These are phyloP conservation scores for Magnusiomyces tetraspermus DNA, from an alignment of 1,139 yeast genomes.

Conservation along the genomic window DNA sequence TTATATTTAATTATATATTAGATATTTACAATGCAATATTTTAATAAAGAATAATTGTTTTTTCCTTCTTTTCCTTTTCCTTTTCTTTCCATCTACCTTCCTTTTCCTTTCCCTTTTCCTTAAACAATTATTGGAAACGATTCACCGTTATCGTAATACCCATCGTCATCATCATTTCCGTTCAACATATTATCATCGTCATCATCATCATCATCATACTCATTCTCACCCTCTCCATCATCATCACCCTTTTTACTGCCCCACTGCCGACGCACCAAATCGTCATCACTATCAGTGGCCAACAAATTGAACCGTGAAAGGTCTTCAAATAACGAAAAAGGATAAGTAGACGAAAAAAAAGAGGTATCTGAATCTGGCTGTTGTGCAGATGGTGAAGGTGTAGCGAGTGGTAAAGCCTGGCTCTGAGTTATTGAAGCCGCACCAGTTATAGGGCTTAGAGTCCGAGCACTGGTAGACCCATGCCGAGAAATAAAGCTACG, in stretches of 20 bases:
- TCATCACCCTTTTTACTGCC: background rate
- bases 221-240: background rate
- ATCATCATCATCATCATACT: background rate
- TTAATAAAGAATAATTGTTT: no score
- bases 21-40: no score
- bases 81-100: no score
- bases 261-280: background rate
- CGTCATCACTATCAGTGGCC: background rate
- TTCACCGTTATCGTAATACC: background rate
- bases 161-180: background rate
- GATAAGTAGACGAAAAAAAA: background rate
- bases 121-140: background rate
- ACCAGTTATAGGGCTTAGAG: no score
- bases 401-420: no score
- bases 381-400: no score
- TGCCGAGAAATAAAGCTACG: no score
- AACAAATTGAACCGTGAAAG: background rate
- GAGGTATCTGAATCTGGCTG: no score
- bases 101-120: background rate
- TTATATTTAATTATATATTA: no score
- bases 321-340: background rate
- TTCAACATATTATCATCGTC: background rate
- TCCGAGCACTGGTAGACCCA: no score
- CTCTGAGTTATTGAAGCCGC: no score
- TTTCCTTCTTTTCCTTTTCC: no score